Base-by-base conservation (phyloP, 1,284 basidiomycete genomes). In the Xerocomus minutiporus region DNA sequence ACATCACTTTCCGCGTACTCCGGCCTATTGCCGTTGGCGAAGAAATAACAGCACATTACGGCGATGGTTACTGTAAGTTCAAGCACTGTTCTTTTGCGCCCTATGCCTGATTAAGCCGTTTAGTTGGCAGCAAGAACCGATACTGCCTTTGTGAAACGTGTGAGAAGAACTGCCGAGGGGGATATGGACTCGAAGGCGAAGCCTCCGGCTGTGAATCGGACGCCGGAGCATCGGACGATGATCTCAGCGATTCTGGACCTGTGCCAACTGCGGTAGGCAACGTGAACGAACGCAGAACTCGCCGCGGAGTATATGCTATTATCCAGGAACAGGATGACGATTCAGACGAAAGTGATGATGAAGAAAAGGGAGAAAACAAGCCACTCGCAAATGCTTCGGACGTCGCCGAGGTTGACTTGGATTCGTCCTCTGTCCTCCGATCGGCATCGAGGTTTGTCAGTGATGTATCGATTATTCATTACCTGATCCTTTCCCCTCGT, bases 61-160 rank as follows among this genome's bases (percentile, higher is more conserved):
- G 88, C 40, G 86, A 90, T 67, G 84, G 84, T 41, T 91, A 91
- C 68, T 91, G 88, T 90, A 63, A 72, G 84, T 80, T 15, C 48
- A 51, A 35, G n/a, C 26, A 25, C 38, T 46, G 6, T 44, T 59
- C 43, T 53, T 52, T 42, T 53, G 29, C 29, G 31, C 36, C 29
- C 45, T 26, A 28, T 13, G 11, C 25, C 59, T 71, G 49, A 67
- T 52, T 57, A 51, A 45, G 46, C 35, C 39, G 44, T 58, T 40
- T 59, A 90, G 93, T 96, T 68, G 93, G 93, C 49, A 79, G 80
- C 65, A 86, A 82, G 64, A 96, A 96, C 66, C 79, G 84, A 9
- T 85, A 91, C 64, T 96, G 93, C 71, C 79, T 96, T 41, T 96
- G 93, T 66, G 86, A 89, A 68, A 93, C 89, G 1, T 96, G 93